Evolutionary conservation across 805 yeast genomes (phyloP), one percentile per base, ranked within the genome.

Genomic region (Candida khao-thaluensis): DNA sequence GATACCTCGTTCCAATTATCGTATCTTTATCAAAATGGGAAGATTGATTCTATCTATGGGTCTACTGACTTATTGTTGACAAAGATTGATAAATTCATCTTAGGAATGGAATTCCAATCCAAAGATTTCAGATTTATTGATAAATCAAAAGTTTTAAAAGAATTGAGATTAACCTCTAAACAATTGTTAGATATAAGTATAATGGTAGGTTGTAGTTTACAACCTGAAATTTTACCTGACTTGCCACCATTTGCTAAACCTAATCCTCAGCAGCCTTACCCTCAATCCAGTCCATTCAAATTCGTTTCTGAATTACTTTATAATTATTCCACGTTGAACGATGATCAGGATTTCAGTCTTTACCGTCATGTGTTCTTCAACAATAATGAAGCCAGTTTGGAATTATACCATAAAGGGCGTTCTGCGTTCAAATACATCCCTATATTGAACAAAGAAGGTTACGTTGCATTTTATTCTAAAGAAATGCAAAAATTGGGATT

Each of bases 1-100:
- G 72, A 80, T 30, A 79, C 96, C 0, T 80, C 88, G 63, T 75
- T 81, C 28, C 96, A 91, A 60, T 69, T 93, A 51, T 77, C 85
- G 5, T 88, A 87, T 52, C 63, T 91, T 51, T 71, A 73, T 45
- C 74, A 74, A 31, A 68, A 67, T 35, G 70, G 67, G 0, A 62
- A 69, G 32, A 75, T 91, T 36, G 89, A 90, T 57, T 80, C 84
- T 4, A 78, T 90, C 25, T 85, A 80, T 60, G 96, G 95, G 1
- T 82, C 96, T 6, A 82, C 89, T 1, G 98, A 93, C 51, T 71
- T 81, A 26, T 64, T 90, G 30, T 65, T 91, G 56, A 73, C 76
- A 17, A 59, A 66, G 12, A 72, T 84, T 18, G 93, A 86, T 41
- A 82, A 77, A 48, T 79, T 89, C 42, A 82, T 91, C 40, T 60